phyloP scores from a whole-genome alignment of 805 yeast genomes.

The Myxozyma lipomycoides region DNA sequence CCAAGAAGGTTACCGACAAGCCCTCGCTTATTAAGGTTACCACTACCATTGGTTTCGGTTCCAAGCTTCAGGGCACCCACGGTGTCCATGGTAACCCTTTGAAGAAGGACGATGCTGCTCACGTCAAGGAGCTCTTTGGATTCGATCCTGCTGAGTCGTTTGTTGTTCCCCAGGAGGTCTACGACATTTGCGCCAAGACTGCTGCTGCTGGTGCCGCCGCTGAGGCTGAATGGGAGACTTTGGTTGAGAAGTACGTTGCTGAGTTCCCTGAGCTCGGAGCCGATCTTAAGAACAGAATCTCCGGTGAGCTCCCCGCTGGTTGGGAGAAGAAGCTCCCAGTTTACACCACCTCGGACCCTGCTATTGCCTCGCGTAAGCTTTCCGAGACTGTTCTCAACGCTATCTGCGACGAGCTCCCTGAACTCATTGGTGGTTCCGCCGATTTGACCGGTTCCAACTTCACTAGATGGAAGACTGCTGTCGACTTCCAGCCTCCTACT shows the following conservation, averaged over 20 bases:
- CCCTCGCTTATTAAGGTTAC: constrained; percentile 86
- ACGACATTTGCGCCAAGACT: constrained; percentile 56
- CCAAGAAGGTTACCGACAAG: constrained; percentile 71
- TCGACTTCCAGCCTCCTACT: constrained; percentile 87
- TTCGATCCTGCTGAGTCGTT: constrained; percentile 83
- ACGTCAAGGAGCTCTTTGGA: constrained; percentile 77
- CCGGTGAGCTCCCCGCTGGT: constrained; percentile 70
- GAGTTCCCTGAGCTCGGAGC: constrained; percentile 76
- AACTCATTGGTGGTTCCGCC: constrained; percentile 95
- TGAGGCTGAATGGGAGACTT: constrained; percentile 71
- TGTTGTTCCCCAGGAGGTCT: constrained; percentile 77
- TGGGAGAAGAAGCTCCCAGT: constrained; percentile 78
- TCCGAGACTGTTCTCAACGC: constrained; percentile 72
- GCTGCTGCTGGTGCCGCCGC: constrained; percentile 60
- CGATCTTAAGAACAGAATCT: constrained; percentile 74
- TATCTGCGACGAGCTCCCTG: constrained; percentile 67
- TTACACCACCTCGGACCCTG: constrained; percentile 71
- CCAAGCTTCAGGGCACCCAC: constrained; percentile 77
- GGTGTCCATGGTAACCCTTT: constrained; percentile 95
- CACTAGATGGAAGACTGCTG: constrained; percentile 79
- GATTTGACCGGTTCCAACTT: constrained; percentile 96
- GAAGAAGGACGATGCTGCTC: constrained; percentile 86
- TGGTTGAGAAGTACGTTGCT: constrained; percentile 56
- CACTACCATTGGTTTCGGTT: constrained; percentile 94
- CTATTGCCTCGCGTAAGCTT: constrained; percentile 91